phyloP scores from a whole-genome alignment of 108 stramenopile genomes.

The Nitzschia sp. region DNA sequence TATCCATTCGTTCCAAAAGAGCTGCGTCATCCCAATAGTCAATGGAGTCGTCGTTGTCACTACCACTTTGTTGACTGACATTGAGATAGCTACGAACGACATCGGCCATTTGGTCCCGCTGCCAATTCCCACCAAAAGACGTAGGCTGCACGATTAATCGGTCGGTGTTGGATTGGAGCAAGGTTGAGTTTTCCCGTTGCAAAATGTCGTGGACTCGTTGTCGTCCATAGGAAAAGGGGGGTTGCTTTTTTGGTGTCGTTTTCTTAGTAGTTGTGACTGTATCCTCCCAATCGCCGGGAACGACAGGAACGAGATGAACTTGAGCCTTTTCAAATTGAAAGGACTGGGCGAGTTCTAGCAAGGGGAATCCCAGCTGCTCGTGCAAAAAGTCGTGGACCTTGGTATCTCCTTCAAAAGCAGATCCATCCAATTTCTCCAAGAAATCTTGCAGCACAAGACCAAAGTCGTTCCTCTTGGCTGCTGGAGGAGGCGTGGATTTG shows the following conservation, averaged over 20 bases:
- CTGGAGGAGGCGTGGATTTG: background rate
- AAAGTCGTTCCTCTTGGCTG: constrained; percentile 44
- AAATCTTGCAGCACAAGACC: constrained; percentile 66
- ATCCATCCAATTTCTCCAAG: constrained; percentile 55
- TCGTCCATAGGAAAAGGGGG: constrained; percentile 52
- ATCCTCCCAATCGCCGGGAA: constrained; percentile 65
- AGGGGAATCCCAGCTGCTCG: constrained; percentile 36
- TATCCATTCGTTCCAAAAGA: constrained; percentile 48
- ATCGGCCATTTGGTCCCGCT: constrained; percentile 43
- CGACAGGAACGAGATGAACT: constrained; percentile 66
- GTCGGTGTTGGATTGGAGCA: constrained; percentile 32
- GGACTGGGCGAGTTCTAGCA: constrained; percentile 26
- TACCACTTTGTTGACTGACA: constrained; percentile 1
- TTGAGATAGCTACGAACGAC: constrained; percentile 55
- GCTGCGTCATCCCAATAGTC: constrained; percentile 17
- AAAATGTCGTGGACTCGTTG: constrained; percentile 69
- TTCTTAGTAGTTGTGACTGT: background rate
- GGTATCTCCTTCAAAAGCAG: constrained; percentile 17
- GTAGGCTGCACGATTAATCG: constrained; percentile 72
- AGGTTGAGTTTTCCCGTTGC: constrained; percentile 24
- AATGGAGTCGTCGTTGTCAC: constrained; percentile 20
- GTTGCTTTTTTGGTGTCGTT: background rate
- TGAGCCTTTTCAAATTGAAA: constrained; percentile 61
- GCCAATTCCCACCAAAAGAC: constrained; percentile 70
- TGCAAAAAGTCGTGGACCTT: constrained; percentile 48